These are phyloP conservation scores for Eutrema japonicum DNA, from an alignment of 345 rosid genomes.

Conservation along the genomic window DNA sequence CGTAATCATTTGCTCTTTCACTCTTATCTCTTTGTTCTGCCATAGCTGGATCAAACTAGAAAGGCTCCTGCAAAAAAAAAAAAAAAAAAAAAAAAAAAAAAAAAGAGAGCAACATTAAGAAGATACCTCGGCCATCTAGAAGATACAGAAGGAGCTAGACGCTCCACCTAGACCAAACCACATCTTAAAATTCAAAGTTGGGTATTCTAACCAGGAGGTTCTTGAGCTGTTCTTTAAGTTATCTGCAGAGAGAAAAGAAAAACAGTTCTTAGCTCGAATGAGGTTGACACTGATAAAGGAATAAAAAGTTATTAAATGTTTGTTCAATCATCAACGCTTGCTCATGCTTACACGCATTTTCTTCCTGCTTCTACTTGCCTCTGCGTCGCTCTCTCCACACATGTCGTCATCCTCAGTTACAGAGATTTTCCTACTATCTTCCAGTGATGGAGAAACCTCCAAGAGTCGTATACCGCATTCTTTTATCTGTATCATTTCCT, in stretches of 20 bases:
- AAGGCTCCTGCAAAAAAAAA: not conserved
- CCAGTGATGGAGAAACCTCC: not conserved
- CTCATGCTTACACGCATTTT: not conserved
- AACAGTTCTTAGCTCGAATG: not conserved
- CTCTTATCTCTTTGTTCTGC: too few species aligned
- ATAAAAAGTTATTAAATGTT: not conserved
- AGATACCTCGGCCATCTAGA: not conserved
- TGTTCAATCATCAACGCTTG: not conserved
- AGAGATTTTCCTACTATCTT: not conserved
- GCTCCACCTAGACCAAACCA: too few species aligned
- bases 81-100: not conserved
- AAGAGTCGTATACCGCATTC: slow-evolving; percentile 10
- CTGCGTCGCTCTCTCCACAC: not conserved
- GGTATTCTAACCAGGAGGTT: not conserved
- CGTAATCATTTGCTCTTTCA: too few species aligned
- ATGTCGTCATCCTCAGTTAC: not conserved
- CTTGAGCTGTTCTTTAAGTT: too few species aligned
- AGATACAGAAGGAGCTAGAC: too few species aligned
- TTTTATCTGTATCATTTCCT: not conserved
- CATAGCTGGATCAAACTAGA: not conserved
- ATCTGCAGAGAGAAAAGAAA: not conserved
- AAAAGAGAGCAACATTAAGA: not conserved
- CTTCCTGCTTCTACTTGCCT: not conserved
- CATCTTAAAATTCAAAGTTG: not conserved
- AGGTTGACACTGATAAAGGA: not conserved